A percentile compares a stretch with the other conserved stretches of the same genome.
Conservation (phyloP, 2,329 filamentous ascomycete genomes). For the Sarocladium oryzae region DNA sequence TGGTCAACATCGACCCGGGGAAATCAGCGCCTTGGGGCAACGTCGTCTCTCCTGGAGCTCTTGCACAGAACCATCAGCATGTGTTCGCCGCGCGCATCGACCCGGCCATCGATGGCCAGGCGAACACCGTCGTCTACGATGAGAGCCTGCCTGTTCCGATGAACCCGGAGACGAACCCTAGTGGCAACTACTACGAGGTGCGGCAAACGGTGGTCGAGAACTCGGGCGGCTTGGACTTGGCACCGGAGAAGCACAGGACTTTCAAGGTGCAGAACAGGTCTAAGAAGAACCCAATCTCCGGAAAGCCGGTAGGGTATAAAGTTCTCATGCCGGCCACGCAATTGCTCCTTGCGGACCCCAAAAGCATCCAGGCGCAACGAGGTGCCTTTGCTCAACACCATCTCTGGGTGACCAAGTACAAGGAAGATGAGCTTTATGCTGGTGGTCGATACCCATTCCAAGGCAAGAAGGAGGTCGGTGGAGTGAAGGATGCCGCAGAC, state of each 20-base stretch:
- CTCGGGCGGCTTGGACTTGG: conserved; percentile 38
- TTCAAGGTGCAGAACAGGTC: conserved; percentile 44
- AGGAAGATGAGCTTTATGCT: conserved; percentile 38
- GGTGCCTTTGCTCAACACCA: conserved; percentile 37
- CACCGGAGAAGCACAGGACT: conserved; percentile 39
- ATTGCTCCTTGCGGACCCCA: conserved; percentile 32
- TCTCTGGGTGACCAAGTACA: conserved; percentile 40
- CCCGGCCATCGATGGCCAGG: conserved; percentile 52
- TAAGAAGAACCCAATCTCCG: conserved; percentile 34
- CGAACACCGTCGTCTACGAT: conserved; percentile 45
- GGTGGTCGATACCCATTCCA: conserved; percentile 38
- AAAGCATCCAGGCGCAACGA: conserved; percentile 32
- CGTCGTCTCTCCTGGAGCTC: conserved; percentile 51
- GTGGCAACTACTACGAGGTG: conserved; percentile 38
- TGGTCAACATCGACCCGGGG: conserved; percentile 45
- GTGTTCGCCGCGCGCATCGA: conserved; percentile 58
- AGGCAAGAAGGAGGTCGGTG: conserved; percentile 27
- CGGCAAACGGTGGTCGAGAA: conserved; percentile 38
- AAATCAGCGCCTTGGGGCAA: conserved; percentile 51
- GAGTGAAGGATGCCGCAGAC: conserved; percentile 32
- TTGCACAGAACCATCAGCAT: conserved; percentile 63
- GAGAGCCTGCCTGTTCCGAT: conserved; percentile 38
- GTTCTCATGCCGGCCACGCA: conserved; percentile 33
- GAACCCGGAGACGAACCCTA: conserved; percentile 36
- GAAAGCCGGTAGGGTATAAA: conserved; percentile 42